Percentiles rank a stretch among this genome's conserved stretches.
Evolutionary conservation across 139 green algal species (phyloP).

Genomic region (Deuterostichococcus epilithicus): DNA sequence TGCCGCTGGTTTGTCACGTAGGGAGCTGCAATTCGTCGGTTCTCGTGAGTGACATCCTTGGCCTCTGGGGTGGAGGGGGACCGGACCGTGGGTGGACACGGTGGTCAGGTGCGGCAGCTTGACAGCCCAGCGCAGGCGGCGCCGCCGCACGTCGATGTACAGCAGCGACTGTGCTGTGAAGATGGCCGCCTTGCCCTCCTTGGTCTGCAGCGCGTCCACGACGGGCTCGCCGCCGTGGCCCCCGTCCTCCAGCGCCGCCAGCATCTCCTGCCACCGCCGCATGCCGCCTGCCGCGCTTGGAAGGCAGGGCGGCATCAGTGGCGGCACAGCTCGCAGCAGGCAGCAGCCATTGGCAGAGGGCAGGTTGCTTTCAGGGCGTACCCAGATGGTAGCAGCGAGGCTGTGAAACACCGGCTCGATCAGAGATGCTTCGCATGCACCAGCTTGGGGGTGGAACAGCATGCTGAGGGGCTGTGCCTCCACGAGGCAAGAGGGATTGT

Average conservation of each 20-base stretch:
- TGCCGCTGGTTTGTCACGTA: not conserved
- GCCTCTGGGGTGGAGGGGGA: not conserved
- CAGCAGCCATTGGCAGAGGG: too few relatives aligned
- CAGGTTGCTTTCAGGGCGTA: too few relatives aligned
- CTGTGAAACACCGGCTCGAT: too few relatives aligned
- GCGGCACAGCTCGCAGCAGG: too few relatives aligned
- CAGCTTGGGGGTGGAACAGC: too few relatives aligned
- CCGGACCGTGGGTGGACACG: slow-evolving; percentile 14
- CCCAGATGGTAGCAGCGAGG: too few relatives aligned
- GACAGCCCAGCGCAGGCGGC: slow-evolving; percentile 24
- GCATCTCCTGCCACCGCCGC: slow-evolving; percentile 6
- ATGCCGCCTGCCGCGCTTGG: slow-evolving; percentile 10
- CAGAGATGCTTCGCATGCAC: too few relatives aligned
- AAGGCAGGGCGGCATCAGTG: too few relatives aligned
- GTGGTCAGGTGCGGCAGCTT: slow-evolving; percentile 15
- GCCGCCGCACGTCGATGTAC: slow-evolving; percentile 27
- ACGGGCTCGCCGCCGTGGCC: slow-evolving; percentile 16
- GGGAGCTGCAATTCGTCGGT: not conserved
- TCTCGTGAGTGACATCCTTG: not conserved
- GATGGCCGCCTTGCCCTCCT: slow-evolving; percentile 31
- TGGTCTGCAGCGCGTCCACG: slow-evolving; percentile 38
- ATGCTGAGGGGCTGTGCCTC: too few relatives aligned
- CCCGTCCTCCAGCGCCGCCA: slow-evolving; percentile 11
- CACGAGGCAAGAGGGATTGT: too few relatives aligned
- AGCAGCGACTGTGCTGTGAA: slow-evolving; percentile 25